phyloP scores from a whole-genome alignment of 148 eudicot species.

The Camellia lanceoleosa region DNA sequence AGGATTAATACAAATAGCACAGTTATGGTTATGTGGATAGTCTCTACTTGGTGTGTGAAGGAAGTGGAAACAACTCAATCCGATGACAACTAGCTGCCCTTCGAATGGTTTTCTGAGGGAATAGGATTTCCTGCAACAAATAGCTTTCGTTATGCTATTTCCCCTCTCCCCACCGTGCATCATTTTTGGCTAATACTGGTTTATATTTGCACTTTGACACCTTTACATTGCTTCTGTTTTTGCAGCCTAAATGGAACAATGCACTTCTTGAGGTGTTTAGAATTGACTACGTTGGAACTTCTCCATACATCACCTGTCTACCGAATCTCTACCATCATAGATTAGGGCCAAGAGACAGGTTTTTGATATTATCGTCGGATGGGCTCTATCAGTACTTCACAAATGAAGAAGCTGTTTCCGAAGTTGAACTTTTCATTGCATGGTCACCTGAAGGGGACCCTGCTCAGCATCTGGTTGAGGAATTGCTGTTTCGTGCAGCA shows the following conservation, averaged over 20 bases:
- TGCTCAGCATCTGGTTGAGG: slow-evolving; percentile 67
- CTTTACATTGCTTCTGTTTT: neutral
- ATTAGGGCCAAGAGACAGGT: slow-evolving; percentile 59
- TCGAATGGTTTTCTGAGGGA: no score
- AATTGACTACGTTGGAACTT: slow-evolving; percentile 58
- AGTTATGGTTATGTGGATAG: neutral
- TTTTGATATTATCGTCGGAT: slow-evolving; percentile 62
- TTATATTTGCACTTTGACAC: neutral
- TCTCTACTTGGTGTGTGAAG: neutral
- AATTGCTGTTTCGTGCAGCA: slow-evolving; percentile 68
- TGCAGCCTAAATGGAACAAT: slow-evolving; percentile 89
- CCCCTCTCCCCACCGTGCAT: neutral
- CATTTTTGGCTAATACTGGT: neutral
- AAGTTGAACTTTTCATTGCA: slow-evolving; percentile 56
- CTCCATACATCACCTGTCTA: slow-evolving; percentile 55
- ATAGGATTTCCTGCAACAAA: no score
- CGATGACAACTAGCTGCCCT: no score
- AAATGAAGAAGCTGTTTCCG: slow-evolving; percentile 66
- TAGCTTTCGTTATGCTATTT: no score
- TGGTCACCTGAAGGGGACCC: slow-evolving; percentile 76
- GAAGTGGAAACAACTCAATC: neutral
- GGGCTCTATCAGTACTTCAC: slow-evolving; percentile 76
- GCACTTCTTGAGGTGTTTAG: slow-evolving; percentile 65
- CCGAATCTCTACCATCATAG: slow-evolving; percentile 59
- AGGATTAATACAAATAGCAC: neutral